Percentiles rank a stretch among this genome's conserved stretches.
Evolutionary conservation across 306 rosid species (phyloP).

Genomic region (Vigna radiata): DNA sequence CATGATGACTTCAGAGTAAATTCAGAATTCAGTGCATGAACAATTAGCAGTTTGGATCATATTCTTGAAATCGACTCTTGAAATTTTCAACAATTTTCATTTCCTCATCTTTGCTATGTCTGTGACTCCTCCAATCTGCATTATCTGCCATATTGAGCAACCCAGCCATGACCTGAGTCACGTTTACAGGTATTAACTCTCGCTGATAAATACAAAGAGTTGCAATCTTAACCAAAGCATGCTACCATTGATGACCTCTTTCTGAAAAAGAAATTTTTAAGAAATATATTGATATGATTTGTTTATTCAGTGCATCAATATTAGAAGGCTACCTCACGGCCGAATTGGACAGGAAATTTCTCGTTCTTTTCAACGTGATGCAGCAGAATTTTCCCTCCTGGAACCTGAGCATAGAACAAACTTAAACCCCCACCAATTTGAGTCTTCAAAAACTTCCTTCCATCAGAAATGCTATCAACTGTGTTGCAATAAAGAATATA

Average conservation of each 20-base stretch:
- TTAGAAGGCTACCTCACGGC: slow-evolving; percentile 83
- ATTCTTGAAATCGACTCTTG: slow-evolving; percentile 75
- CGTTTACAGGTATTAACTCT: slow-evolving; percentile 21
- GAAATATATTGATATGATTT: slow-evolving; percentile 24
- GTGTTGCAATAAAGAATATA: slow-evolving; percentile 47
- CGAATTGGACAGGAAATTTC: slow-evolving; percentile 89
- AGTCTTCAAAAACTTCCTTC: slow-evolving; percentile 73
- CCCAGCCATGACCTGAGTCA: slow-evolving; percentile 89
- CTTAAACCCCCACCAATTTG: slow-evolving; percentile 70
- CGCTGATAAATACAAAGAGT: slow-evolving; percentile 23
- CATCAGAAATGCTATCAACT: slow-evolving; percentile 72
- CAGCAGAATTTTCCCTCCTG: slow-evolving; percentile 70
- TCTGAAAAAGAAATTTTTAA: not conserved
- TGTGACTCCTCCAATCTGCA: slow-evolving; percentile 88
- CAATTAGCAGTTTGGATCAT: slow-evolving; percentile 74
- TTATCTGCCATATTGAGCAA: slow-evolving; percentile 87
- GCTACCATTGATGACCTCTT: slow-evolving; percentile 2
- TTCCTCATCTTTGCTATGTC: slow-evolving; percentile 82
- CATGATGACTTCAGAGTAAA: not conserved
- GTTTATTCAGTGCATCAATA: slow-evolving; percentile 7
- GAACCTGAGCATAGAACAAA: slow-evolving; percentile 83
- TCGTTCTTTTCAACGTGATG: slow-evolving; percentile 76
- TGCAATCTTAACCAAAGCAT: slow-evolving; percentile 2
- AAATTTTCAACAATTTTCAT: slow-evolving; percentile 70
- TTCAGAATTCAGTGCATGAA: slow-evolving; percentile 28